Evolutionary conservation across 495 filamentous ascomycete species (phyloP), one percentile per base, ranked within the genome.

Genomic region (Xylaria cubensis): DNA sequence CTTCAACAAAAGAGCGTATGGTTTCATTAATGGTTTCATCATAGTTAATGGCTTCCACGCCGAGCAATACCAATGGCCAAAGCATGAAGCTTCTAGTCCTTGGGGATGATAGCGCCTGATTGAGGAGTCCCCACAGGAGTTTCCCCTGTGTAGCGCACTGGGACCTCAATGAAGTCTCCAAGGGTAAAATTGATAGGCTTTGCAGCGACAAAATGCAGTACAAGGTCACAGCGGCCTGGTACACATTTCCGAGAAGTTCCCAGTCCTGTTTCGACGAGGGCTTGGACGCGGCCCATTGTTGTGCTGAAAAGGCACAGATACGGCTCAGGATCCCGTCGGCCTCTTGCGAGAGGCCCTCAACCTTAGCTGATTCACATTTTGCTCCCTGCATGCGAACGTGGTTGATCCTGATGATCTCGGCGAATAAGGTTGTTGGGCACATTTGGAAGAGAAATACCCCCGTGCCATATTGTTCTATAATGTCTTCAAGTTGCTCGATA

Each of bases 11-110:
- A 56, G 53, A 56, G 32, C 53, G 76, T 58, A 77, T 72, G 3
- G 55, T 72, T 5, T 29, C 10, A 8, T 51, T 58, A 36, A 77
- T 72, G 3, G 55, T 71, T 5, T 29, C 10, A 8, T 51, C 58
- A 29, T 65, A 67, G 17, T 75, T 46, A 21, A 74, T 74, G 3
- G 78, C 78, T 62, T 80, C 74, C 13, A 82, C 80, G 0, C 81
- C 80, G 1, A 80, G 75, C 24, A 83, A 72, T 0, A 81, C 65
- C 9, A 82, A 72, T 58, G 81, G 76, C 81, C 81, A 83, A 13
- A 77, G 36, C 71, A 79, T 69, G 67, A 74, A 75, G n/a, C 75
- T 71, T 24, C 75, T 73, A 9, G 73, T 72, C 55, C 50, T 72
- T 17, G 55, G 72, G 48, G 71, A 69, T 26, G 46, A 32, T 32